These are phyloP conservation scores for Phytophthora pluvialis DNA, from an alignment of 352 stramenopile species.

Conservation along the genomic window DNA sequence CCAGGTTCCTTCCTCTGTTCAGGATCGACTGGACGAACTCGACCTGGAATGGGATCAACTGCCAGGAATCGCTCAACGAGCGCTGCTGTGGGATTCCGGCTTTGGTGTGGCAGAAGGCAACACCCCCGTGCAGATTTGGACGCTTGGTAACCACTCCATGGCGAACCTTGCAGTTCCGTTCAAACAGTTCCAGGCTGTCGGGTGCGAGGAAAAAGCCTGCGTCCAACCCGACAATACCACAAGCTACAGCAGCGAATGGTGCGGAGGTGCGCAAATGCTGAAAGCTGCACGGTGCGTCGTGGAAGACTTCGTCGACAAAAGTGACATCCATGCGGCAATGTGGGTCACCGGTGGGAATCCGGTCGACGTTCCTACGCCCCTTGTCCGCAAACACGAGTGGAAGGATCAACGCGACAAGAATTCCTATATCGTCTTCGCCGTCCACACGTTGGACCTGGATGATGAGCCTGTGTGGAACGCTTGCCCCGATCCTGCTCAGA, in stretches of 20 bases:
- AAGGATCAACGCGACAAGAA: constrained; percentile 8
- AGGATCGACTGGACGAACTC: constrained; percentile 8
- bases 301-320: constrained; percentile 10
- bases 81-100: constrained; percentile 34
- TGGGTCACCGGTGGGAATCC: constrained; percentile 28
- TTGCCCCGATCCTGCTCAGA: constrained; percentile 7
- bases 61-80: constrained; percentile 26
- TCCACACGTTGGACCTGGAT: constrained; percentile 16
- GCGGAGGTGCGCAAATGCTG: constrained; percentile 27
- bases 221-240: constrained; percentile 18
- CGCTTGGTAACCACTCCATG: constrained; percentile 19
- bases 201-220: constrained; percentile 19
- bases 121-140: constrained; percentile 22
- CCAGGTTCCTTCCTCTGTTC: constrained; percentile 15
- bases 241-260: constrained; percentile 22
- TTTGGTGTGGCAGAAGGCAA: constrained; percentile 14
- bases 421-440: constrained; percentile 22
- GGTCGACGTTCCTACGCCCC: constrained; percentile 1
- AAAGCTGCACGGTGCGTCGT: constrained; percentile 21
- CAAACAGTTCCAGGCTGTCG: constrained; percentile 3
- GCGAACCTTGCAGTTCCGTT: constrained; percentile 24
- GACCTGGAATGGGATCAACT: constrained; percentile 12
- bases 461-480: constrained; percentile 16
- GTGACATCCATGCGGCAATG: constrained; percentile 20
- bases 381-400: constrained; percentile 21